phyloP scores from a whole-genome alignment of 345 rosid species.

The Rhodamnia argentea region DNA sequence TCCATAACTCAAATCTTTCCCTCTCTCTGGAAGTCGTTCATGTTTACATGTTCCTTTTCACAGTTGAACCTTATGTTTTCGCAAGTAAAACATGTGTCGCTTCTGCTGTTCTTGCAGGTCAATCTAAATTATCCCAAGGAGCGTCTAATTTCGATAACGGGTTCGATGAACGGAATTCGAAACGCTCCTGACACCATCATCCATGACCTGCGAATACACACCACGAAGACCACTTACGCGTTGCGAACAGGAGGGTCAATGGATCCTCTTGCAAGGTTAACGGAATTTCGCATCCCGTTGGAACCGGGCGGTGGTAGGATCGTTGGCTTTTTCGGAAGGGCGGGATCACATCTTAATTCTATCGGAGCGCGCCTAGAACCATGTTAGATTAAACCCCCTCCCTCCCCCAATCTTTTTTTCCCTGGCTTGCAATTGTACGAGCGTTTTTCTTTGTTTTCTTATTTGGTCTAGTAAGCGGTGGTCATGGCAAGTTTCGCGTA shows the following conservation, averaged over 20 bases:
- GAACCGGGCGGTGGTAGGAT: not conserved
- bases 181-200: not conserved
- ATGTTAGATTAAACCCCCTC: not conserved
- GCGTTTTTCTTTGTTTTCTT: not conserved
- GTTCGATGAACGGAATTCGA: not conserved
- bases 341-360: not conserved
- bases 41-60: not conserved
- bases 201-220: accelerated
- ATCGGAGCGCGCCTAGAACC: not conserved
- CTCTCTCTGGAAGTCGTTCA: accelerated
- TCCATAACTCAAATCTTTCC: not conserved
- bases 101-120: not conserved
- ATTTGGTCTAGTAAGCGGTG: not conserved
- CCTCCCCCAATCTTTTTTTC: not conserved
- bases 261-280: no score
- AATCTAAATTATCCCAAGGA: not conserved
- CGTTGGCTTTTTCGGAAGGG: not conserved
- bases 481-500: not conserved
- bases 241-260: not conserved
- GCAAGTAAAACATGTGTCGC: not conserved
- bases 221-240: not conserved
- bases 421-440: not conserved
- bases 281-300: not conserved
- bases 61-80: not conserved
- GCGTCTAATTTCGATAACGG: not conserved